A percentile compares a stretch with the other conserved stretches of the same genome.
Evolutionary conservation across 2,329 filamentous ascomycete genomes (phyloP).

Genomic region (Fusarium multiceps): DNA sequence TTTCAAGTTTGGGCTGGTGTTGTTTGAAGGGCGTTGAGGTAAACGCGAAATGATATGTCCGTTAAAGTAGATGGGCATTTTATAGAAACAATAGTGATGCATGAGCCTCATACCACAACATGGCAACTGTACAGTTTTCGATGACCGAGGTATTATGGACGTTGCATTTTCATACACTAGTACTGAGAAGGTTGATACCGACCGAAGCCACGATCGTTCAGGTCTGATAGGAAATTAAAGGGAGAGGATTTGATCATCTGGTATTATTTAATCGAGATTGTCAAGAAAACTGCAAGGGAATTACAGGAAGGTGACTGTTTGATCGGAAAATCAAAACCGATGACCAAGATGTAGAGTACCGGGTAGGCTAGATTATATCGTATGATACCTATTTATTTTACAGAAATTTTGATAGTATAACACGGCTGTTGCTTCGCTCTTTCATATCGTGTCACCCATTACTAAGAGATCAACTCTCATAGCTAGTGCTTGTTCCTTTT

Average conservation of each 20-base stretch:
- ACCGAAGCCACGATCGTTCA: not conserved
- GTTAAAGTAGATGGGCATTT: not conserved
- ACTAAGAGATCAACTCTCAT: not conserved
- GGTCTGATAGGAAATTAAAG: not conserved
- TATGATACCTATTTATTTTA: slow-evolving; percentile 29
- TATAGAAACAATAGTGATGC: not conserved
- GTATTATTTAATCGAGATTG: not conserved
- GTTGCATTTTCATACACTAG: not conserved
- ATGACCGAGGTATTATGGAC: not conserved
- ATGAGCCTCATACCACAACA: not conserved
- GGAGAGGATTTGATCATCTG: not conserved
- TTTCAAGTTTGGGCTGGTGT: slow-evolving; percentile 3
- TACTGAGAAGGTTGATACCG: not conserved
- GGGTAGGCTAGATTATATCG: slow-evolving; percentile 2
- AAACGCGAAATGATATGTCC: not conserved
- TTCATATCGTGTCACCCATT: not conserved
- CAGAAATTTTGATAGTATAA: slow-evolving; percentile 10
- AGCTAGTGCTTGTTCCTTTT: not conserved
- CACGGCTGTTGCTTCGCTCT: not conserved
- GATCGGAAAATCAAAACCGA: not conserved
- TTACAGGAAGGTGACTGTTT: not conserved
- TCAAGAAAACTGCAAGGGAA: not conserved
- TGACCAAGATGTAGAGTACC: not conserved
- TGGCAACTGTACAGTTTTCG: not conserved
- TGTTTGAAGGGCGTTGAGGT: slow-evolving; percentile 9